Base-by-base conservation (phyloP, 2,329 filamentous ascomycete species). In the Curvularia sp. region DNA sequence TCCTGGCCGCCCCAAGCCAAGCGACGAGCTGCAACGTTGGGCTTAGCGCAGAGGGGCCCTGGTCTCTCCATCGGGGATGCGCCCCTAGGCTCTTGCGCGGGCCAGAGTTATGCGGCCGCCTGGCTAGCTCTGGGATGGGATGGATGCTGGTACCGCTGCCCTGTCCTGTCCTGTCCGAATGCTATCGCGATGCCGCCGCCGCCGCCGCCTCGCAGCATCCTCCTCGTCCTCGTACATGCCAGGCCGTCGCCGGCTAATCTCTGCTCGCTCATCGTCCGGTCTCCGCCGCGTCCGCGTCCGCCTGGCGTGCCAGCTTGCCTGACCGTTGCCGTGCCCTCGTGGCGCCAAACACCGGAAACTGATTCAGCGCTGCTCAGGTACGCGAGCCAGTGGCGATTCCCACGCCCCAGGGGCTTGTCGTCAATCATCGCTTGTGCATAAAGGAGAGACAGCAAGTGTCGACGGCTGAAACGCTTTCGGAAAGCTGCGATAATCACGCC, bases 381-480 rank as follows among this genome's bases (percentile, higher is more conserved):
- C 73, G 67, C 72, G 67, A 68, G 62, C 52, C 62, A 60, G 60
- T 71, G 66, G 63, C 69, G 58, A 69, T 67, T 60, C 54, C 68
- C 64, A 64, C 58, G 55, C 53, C 62, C 57, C 63, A 64, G 58
- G 53, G 58, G 64, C 65, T 35, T 60, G 35, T 38, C 49, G 62
- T 70, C 71, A 65, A 66, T 63, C 68, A 67, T 67, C 65, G 66
- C 58, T 63, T 58, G 58, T 69, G 74, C 73, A 76, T 75, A 73
- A 75, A 73, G 71, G 68, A 68, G 70, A 65, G 48, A 59, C 64
- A 63, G 54, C 64, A 64, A 63, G 57, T 62, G 57, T 60, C 64
- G 58, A 58, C 65, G 65, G 64, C 73, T 73, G 71, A 71, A 75
- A 76, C 74, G 62, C 62, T 72, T 75, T 64, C 58, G 68, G 70